Evolutionary conservation across 768 basidiomycete genomes (phyloP), one percentile per base, ranked within the genome.

Genomic region (Lactifluus hygrophoroides): DNA sequence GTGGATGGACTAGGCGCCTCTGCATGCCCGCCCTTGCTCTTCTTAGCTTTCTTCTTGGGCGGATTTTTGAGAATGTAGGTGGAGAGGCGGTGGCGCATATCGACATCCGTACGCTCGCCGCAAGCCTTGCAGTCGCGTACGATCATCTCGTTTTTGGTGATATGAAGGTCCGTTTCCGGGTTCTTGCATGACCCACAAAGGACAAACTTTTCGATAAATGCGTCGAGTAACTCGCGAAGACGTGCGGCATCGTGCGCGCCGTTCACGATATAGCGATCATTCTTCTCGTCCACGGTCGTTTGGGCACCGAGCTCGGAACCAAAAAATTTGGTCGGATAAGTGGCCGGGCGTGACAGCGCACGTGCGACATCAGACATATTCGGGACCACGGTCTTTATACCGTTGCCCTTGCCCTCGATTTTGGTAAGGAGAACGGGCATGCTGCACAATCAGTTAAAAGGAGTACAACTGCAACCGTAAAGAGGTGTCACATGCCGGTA

Each of bases 361-460:
- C 92, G 87, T 48, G 95, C 92, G 64, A 99, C 88, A 72, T 98
- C 96, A 60, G 91, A 83, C 93, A 99, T 97, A 75, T 99, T 99
- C 19, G 94, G 94, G 54, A 97, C 76, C 69, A 99, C 94, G 46
- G 96, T 99, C 78, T 99, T 99, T 76, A 99, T 98, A 67, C 96
- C 96, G 71, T 99, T 99, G 60, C 96, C 96, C 73, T 94, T 94
- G 67, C 96, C 96, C 76, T 99, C 96, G 35, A 98, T 94, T 78
- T 98, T 98, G 63, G 89, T 95, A 63, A 83, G 80, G 62, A 99
- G 82, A 58, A 94, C 71, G 56, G 96, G 96, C 96, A 99, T 99
- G 64, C 92, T 94, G 50, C 27, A 27, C n/a, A 6, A 47, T 38
- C 30, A 30, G 51, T 38, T 5, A 3, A 43, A 42, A 14, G 52